Percentiles rank a stretch among this genome's conserved stretches.
Conservation (phyloP, 192 early-diverging fungal genomes). For the Coemansia sp. region DNA sequence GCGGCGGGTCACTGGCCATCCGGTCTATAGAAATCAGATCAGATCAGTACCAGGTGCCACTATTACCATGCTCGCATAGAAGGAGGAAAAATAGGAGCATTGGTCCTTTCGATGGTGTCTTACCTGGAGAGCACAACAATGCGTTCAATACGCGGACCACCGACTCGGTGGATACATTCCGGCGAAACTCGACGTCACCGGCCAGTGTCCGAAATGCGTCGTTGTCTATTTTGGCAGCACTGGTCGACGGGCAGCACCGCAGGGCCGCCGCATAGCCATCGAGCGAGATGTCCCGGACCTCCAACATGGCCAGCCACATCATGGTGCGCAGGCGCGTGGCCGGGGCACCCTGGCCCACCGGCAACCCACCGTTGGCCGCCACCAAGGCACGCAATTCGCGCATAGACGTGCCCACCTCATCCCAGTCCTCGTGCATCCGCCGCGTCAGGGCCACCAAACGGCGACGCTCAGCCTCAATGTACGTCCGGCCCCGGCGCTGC, state of each 20-base stretch:
- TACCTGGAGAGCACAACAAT: conserved; percentile 79
- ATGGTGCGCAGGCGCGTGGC: conserved; percentile 4
- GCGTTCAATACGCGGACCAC: conserved; percentile 78
- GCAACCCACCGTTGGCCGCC: conserved; percentile 30
- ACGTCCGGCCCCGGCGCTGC: neutral
- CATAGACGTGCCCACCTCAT: conserved; percentile 34
- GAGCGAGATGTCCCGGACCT: conserved; percentile 24
- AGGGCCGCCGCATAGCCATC: conserved; percentile 70
- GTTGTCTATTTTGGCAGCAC: conserved; percentile 81
- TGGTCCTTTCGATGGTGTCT: too few relatives aligned
- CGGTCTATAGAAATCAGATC: conserved; percentile 13
- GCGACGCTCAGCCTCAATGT: conserved; percentile 6
- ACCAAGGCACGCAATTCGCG: conserved; percentile 30
- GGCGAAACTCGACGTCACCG: conserved; percentile 69
- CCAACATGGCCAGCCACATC: conserved; percentile 46
- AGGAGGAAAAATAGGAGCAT: too few relatives aligned
- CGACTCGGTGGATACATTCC: conserved; percentile 64
- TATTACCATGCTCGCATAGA: neutral
- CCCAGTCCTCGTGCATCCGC: conserved; percentile 39
- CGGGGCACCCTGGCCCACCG: conserved; percentile 2
- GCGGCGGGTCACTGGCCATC: conserved; percentile 37
- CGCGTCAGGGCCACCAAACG: conserved; percentile 31
- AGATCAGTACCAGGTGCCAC: neutral
- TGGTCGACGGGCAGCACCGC: conserved; percentile 59
- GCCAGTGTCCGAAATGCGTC: conserved; percentile 84